Conservation (phyloP, 768 basidiomycete genomes). For the Hypsizygus marmoreus region DNA sequence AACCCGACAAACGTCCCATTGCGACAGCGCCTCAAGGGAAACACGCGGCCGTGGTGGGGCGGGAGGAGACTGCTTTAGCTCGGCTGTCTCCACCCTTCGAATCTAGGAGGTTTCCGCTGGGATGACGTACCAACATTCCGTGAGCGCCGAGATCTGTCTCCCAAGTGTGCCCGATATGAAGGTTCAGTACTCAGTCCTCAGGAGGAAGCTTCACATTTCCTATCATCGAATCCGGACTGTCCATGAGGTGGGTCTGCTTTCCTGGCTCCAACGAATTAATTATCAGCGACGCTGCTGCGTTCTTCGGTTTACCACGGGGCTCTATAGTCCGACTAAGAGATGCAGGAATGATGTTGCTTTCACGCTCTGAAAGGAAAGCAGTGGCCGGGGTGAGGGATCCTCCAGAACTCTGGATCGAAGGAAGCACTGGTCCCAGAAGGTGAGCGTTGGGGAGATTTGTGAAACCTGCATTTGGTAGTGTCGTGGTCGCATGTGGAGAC, state of each 20-base stretch:
- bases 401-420: conserved; percentile 4
- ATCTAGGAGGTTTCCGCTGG: too few relatives aligned
- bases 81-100: too few relatives aligned
- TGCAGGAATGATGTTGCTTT: conserved; percentile 11
- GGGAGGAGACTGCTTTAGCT: too few relatives aligned
- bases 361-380: background rate
- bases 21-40: conserved; percentile 21
- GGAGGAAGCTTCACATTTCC: conserved; percentile 25
- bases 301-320: conserved; percentile 14
- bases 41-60: too few relatives aligned
- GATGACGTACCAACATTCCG: too few relatives aligned
- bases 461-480: conserved; percentile 4
- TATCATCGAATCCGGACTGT: conserved; percentile 38
- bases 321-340: conserved; percentile 14
- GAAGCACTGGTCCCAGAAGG: conserved; percentile 1
- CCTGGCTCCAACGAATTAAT: conserved; percentile 32
- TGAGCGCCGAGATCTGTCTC: too few relatives aligned
- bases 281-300: conserved; percentile 27
- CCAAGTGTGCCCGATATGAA: too few relatives aligned
- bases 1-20: too few relatives aligned
- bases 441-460: background rate
- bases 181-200: conserved; percentile 17
- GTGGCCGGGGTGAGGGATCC: conserved; percentile 8
- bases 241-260: conserved; percentile 33
- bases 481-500: conserved; percentile 7